Evolutionary conservation across 225 moss, liverwort and hornwort genomes (phyloP), one percentile per base, ranked within the genome.

Genomic region (Rhytidiadelphus loreus): DNA sequence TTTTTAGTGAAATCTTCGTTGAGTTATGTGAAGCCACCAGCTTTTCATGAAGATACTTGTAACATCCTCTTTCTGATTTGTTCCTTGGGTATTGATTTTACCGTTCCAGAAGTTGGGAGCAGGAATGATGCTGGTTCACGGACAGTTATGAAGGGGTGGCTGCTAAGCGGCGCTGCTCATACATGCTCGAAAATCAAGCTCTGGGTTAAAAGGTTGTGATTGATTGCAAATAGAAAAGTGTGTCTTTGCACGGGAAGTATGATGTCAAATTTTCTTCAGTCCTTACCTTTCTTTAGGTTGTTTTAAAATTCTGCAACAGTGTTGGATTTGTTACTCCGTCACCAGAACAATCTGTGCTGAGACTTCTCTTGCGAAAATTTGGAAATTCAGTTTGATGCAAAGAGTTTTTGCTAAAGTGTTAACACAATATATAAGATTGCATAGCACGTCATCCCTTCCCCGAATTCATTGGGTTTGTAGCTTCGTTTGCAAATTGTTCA

Each of bases 281-380:
- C 91, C 46, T 90, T 91, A 89, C 86, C 91, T 86, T 90, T 84
- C 66, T 89, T 83, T 93, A 88, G 90, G 84, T 93, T 87, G 86
- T 88, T 91, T 85, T 90, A 83, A 85, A 89, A 88, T 91, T 90
- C 86, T 93, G 93, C 86, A 66, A 86, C 89, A 89, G 90, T 91
- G 88, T 87, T 93, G 90, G 84, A 65, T 91, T 93, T 90, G 88
- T 88, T 86, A 64, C 90, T 88, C 91, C 88, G 86, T 90, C 86
- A 90, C 88, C 88, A 88, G 88, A 91, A 90, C 91, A 91, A 91
- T 93, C 91, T 91, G 93, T 90, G 93, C 91, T 82, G 86, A 90
- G 93, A 91, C 90, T 91, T 93, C 61, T 93, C 75, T 91, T 90
- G 81, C 88, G 84, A 86, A 86, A 86, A 83, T 91, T 90, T 90